Evolutionary conservation across 352 stramenopile genomes (phyloP), one percentile per base, ranked within the genome.

Genomic region (Globisporangium acanthophoron): DNA sequence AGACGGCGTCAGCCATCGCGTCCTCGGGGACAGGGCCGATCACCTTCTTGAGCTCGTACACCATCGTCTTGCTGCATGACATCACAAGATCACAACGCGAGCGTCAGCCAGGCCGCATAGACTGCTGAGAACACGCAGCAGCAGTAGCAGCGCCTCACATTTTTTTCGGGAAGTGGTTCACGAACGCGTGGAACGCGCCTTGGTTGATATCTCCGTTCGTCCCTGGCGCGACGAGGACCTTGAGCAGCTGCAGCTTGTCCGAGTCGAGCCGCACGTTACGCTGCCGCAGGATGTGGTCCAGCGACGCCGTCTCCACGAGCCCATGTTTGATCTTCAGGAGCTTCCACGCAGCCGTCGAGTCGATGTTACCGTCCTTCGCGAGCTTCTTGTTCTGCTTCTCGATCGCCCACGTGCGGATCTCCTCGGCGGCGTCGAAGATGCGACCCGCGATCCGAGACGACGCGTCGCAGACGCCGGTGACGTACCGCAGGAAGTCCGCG

Each of bases 91-190:
- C 15, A 8, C 13, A 31, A 9, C 52, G 33, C 16, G 18, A 59
- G 18, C 11, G 37, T 33, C 27, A 15, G 37, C 12, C 35, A 41
- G 12, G 8, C 8, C 13, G 12, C 37, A 6, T 13, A 43, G 12
- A 18, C 3, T 6, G 12, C 27, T 29, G 1, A 11, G 5, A 46
- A 31, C 20, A 13, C 1, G 52, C 27, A 0, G 15, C 43, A 50
- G 18, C 16, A 52, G 3, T 13, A 39, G 33, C 33, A 39, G 33
- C 12, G 13, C 5, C 78, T 49, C 69, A 90, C 80, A 91, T 86
- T 67, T 91, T 93, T 61, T 85, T 81, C 0, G 83, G 80, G 3
- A 86, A 71, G 46, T 93, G 81, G 55, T 93, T 93, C 40, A 91
- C 77, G 69, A 93, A 93, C 20, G 69, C 63, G 41, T 93, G 83